Percentiles rank a stretch among this genome's conserved stretches.
These are phyloP conservation scores for Dimocarpus longan DNA, from an alignment of 345 rosid genomes.

Conservation along the genomic window DNA sequence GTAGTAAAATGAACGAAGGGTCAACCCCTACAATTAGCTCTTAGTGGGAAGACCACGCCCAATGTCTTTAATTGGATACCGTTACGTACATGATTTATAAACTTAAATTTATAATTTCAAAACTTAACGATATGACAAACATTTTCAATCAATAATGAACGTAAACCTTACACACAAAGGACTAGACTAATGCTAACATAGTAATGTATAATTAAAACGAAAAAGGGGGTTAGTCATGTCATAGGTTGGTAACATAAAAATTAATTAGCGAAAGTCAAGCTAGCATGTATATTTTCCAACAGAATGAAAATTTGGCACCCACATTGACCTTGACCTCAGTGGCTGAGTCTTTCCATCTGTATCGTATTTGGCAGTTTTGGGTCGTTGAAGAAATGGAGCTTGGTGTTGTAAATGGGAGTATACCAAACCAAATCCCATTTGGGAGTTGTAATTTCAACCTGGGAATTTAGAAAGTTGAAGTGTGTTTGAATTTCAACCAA, in stretches of 20 bases:
- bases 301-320: background rate
- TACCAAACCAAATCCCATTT: background rate
- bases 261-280: conserved; percentile 3
- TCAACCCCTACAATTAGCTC: background rate
- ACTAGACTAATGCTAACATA: background rate
- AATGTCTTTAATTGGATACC: background rate
- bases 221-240: background rate
- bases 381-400: background rate
- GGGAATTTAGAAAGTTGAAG: background rate
- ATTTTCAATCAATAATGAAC: no score
- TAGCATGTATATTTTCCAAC: background rate
- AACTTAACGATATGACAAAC: background rate
- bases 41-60: background rate
- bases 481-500: background rate
- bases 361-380: background rate
- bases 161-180: background rate
- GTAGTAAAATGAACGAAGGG: background rate
- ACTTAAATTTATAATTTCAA: background rate
- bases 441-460: no score
- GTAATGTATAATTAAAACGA: background rate
- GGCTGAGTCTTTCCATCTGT: background rate
- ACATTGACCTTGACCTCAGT: conserved; percentile 24
- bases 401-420: background rate
- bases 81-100: background rate
- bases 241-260: background rate